phyloP scores from a whole-genome alignment of 2,329 filamentous ascomycete genomes.

The Acrodontium crateriforme region DNA sequence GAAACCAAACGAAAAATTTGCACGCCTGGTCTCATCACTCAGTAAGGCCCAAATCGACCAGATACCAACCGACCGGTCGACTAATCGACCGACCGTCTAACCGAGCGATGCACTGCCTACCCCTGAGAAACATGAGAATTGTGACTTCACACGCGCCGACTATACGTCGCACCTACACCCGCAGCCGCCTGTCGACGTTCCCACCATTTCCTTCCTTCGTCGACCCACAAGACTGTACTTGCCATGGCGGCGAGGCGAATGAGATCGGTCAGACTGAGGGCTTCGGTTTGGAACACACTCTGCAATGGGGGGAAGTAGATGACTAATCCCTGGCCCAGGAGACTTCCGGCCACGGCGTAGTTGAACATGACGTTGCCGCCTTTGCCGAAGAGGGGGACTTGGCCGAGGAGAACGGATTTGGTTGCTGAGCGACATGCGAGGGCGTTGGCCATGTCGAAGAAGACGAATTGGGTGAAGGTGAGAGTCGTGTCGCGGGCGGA shows the following conservation, averaged over 20 bases:
- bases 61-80: too few relatives aligned
- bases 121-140: not conserved
- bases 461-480: conserved; percentile 97
- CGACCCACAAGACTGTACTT: conserved; percentile 88
- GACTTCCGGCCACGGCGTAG: conserved; percentile 75
- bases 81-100: too few relatives aligned
- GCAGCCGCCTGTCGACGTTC: conserved; percentile 31
- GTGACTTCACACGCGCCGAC: conserved; percentile 11
- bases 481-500: conserved; percentile 94
- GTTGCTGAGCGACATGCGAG: conserved; percentile 81
- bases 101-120: conserved; percentile 1
- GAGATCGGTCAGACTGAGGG: conserved; percentile 60
- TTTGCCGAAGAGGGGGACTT: conserved; percentile 49
- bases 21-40: too few relatives aligned
- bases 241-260: conserved; percentile 59
- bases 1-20: too few relatives aligned
- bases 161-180: conserved; percentile 9
- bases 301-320: conserved; percentile 93
- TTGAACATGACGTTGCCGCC: conserved; percentile 91
- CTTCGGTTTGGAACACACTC: conserved; percentile 90
- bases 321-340: conserved; percentile 76
- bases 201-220: conserved; percentile 75
- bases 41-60: too few relatives aligned
- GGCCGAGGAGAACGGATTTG: conserved; percentile 77
- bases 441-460: conserved; percentile 99